Conservation (phyloP, 1,284 basidiomycete species). For the Irpex sp. region DNA sequence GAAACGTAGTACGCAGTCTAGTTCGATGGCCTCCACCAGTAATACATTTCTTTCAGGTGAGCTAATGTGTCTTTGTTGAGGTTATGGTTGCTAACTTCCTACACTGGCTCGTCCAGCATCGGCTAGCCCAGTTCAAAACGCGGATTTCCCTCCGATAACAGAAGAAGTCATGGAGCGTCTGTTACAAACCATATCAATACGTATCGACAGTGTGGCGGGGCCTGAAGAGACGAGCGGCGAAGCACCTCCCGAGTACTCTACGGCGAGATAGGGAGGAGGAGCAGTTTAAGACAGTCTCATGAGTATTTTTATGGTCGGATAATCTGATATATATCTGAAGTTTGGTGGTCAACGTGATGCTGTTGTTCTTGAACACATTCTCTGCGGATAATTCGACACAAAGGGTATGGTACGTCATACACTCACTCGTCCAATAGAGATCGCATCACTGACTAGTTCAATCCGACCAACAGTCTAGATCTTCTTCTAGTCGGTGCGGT, state of each 20-base stretch:
- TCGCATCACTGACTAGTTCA: no score
- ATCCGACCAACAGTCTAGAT: no score
- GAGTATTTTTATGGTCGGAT: no score
- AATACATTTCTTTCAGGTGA: neutral
- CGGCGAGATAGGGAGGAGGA: neutral
- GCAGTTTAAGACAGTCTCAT: neutral
- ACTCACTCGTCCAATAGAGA: no score
- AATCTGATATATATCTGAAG: no score
- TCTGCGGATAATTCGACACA: neutral
- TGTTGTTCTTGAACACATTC: neutral
- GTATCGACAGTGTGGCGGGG: constrained; percentile 1
- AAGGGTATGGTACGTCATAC: no score
- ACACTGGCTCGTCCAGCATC: neutral
- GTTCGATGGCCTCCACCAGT: neutral
- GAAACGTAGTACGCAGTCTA: neutral
- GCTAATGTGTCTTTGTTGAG: no score
- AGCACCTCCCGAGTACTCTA: constrained; percentile 4
- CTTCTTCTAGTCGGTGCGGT: neutral
- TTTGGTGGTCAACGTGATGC: no score
- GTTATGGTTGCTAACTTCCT: no score
- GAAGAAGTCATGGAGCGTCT: constrained; percentile 8
- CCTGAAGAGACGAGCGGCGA: neutral
- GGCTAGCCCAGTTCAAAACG: neutral
- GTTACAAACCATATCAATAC: constrained; percentile 4
- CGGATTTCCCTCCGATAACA: neutral